phyloP scores from a whole-genome alignment of 2,329 filamentous ascomycete species.

The Myrmaecium sp. region DNA sequence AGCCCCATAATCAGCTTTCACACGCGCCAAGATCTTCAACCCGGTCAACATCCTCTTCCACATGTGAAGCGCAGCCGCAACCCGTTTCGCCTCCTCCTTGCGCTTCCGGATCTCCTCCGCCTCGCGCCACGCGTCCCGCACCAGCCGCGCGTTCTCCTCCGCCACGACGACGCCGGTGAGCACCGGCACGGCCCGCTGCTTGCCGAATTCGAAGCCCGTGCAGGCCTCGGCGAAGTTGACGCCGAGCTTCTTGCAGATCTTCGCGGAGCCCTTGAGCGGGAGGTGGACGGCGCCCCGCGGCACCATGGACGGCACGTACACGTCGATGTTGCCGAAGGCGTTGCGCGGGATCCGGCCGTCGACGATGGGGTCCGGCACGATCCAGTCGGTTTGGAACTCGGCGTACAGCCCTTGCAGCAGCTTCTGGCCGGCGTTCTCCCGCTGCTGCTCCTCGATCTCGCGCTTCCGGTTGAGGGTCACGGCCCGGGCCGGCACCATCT shows the following conservation, averaged over 20 bases:
- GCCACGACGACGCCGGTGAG: constrained; percentile 83
- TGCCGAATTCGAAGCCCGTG: constrained; percentile 89
- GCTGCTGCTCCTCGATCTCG: constrained; percentile 74
- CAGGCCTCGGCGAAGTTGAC: constrained; percentile 91
- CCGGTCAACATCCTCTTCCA: constrained; percentile 87
- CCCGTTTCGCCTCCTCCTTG: constrained; percentile 68
- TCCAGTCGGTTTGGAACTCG: constrained; percentile 79
- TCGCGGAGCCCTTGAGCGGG: constrained; percentile 57
- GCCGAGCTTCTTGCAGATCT: constrained; percentile 65
- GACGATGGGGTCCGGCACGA: constrained; percentile 72
- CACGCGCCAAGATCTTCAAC: constrained; percentile 61
- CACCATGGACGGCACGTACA: constrained; percentile 88
- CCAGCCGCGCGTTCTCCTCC: constrained; percentile 53
- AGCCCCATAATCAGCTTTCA: constrained; percentile 59
- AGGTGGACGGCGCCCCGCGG: constrained; percentile 72
- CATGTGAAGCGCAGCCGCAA: constrained; percentile 51
- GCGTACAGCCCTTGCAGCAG: constrained; percentile 75
- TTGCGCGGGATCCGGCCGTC: constrained; percentile 88
- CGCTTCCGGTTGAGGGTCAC: constrained; percentile 76
- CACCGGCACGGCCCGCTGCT: constrained; percentile 83
- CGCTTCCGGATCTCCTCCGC: constrained; percentile 59
- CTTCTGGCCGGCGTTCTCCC: constrained; percentile 61
- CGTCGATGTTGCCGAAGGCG: constrained; percentile 87
- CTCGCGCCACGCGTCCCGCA: constrained; percentile 58
- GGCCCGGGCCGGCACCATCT: constrained; percentile 75